Evolutionary conservation across 2,329 filamentous ascomycete species (phyloP).

Genomic region (Nigrospora oryzae): DNA sequence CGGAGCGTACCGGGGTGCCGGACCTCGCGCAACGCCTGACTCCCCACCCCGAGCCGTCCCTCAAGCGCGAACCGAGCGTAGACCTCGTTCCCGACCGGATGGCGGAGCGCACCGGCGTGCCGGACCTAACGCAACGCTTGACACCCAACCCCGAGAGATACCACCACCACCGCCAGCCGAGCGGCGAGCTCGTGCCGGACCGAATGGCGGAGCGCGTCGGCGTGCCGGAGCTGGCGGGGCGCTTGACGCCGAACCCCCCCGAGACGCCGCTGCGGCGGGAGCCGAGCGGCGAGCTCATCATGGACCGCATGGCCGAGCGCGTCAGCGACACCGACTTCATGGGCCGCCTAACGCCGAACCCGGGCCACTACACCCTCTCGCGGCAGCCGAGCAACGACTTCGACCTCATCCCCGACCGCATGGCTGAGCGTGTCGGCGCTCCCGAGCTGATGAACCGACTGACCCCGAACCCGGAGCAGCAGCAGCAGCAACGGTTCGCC

Average conservation of each 20-base stretch:
- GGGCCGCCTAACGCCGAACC: conserved; percentile 21
- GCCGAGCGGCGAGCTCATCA: conserved; percentile 34
- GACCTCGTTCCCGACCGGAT: conserved; percentile 56
- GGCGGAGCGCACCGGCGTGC: conserved; percentile 47
- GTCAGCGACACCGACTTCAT: conserved; percentile 35
- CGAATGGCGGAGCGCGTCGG: conserved; percentile 51
- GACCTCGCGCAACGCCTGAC: conserved; percentile 24
- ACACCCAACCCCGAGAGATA: conserved; percentile 22
- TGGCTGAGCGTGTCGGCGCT: conserved; percentile 47
- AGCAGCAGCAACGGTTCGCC: conserved; percentile 13
- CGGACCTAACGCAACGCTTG: conserved; percentile 25
- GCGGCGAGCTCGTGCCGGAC: conserved; percentile 45
- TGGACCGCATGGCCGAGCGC: conserved; percentile 53
- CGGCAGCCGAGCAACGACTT: not conserved
- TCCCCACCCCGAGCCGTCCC: conserved; percentile 20
- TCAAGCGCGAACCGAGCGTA: not conserved
- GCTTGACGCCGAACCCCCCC: conserved; percentile 22
- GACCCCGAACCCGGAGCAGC: conserved; percentile 22
- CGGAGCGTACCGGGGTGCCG: conserved; percentile 44
- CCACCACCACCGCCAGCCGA: not conserved
- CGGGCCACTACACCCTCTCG: conserved; percentile 14
- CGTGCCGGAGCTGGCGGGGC: conserved; percentile 31
- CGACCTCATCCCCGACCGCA: conserved; percentile 50
- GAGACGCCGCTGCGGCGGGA: conserved; percentile 12
- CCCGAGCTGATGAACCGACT: conserved; percentile 27